Evolutionary conservation across 2,329 filamentous ascomycete genomes (phyloP), one percentile per base, ranked within the genome.

Genomic region (Colletotrichum navitas): DNA sequence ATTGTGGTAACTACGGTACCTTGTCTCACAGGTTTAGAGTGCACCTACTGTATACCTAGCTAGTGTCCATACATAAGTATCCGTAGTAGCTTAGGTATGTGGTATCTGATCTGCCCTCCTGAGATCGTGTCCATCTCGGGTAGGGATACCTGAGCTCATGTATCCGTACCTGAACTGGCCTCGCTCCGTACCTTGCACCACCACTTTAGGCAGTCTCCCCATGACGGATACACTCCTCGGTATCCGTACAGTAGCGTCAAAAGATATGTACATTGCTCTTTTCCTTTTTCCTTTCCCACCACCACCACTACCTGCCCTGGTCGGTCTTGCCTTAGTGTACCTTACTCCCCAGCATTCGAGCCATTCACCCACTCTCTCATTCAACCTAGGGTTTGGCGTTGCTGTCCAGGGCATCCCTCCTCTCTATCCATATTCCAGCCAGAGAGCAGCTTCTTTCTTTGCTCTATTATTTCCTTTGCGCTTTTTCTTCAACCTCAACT

Each of bases 371-470:
- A 32, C 39, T 54, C 47, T 29, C 32, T 63, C 61, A 29, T 54
- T 54, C 47, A 32, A n/a, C 43, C 39, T 21, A 34, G 43, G 47
- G 47, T 24, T 32, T 14, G 24, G 36, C 5, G 24, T 36, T 32
- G 11, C n/a, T 52, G 47, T 54, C 26, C 61, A 63, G 60, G 47
- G 47, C 60, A 63, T 51, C 60, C 60, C 29, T 61, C 41, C 41
- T 26, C 29, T 10, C 56, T 39, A 60, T 60, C 56, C 39, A 36
- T 41, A 43, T 21, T 36, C 49, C 49, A 16, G 49, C 34, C 21
- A 34, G n/a, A 56, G 26, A 45, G 29, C 14, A 54, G 18, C 62
- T 24, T 64, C 62, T 58, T 24, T 64, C 62, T 58, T 58, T 58
- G 21, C 49, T 32, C 41, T 47, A 24, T 58, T 43, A 21, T 29